Conservation (phyloP, 1,284 basidiomycete species). For the Anthracocystis panici-leucophaei region DNA sequence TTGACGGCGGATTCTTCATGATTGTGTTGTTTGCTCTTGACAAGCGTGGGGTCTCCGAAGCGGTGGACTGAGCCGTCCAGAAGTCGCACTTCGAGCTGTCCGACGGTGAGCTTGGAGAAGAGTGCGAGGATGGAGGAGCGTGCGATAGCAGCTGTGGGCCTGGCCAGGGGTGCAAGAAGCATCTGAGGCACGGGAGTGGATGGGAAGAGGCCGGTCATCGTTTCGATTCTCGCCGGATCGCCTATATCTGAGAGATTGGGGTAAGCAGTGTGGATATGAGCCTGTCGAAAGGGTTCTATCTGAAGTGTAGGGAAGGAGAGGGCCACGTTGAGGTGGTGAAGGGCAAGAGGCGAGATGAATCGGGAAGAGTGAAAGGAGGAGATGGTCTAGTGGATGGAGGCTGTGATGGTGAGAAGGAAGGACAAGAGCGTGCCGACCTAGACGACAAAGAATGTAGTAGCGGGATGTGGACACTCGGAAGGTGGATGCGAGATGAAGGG, state of each 20-base stretch:
- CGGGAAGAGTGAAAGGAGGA: background rate
- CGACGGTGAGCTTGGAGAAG: conserved; percentile 49
- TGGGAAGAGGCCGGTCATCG: conserved; percentile 43
- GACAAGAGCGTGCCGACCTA: background rate
- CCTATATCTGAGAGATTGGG: background rate
- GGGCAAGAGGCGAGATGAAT: conserved; percentile 31
- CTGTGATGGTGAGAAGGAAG: background rate
- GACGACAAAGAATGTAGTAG: conserved; percentile 1
- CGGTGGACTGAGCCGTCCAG: conserved; percentile 29
- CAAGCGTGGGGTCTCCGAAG: conserved; percentile 51
- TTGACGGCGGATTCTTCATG: conserved; percentile 4
- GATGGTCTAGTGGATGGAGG: conserved; percentile 1
- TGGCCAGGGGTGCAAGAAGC: conserved; percentile 28
- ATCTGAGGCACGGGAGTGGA: conserved; percentile 43
- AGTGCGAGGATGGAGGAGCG: conserved; percentile 45
- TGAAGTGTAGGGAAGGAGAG: background rate
- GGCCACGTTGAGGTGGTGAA: conserved; percentile 39
- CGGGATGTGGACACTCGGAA: too few relatives aligned
- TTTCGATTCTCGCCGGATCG: background rate
- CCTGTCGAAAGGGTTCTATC: too few relatives aligned
- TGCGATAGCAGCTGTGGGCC: conserved; percentile 39
- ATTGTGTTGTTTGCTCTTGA: conserved; percentile 50
- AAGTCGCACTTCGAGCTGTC: conserved; percentile 44
- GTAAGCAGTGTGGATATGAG: too few relatives aligned
- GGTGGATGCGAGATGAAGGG: background rate